Evolutionary conservation across 768 basidiomycete genomes (phyloP).

Genomic region (Coprinellus aureogranulatus): DNA sequence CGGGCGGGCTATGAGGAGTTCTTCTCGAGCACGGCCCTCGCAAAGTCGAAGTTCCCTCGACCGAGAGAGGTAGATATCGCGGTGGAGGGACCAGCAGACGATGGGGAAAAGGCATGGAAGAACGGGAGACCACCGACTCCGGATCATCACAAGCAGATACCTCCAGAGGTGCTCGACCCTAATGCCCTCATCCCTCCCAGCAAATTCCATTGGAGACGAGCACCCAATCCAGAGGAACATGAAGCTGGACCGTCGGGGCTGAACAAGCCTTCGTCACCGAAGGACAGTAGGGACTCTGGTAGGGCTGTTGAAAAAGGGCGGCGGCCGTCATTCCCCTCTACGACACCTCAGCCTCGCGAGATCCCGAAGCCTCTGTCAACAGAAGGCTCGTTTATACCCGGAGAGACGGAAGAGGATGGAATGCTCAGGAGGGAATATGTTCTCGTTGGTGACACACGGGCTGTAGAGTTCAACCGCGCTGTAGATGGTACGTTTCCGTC

Average conservation of each 20-base stretch:
- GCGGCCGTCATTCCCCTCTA: neutral
- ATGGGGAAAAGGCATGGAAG: slow-evolving; percentile 26
- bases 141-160: slow-evolving; percentile 72
- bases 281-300: neutral
- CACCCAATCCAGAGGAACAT: neutral
- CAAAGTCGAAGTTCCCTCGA: slow-evolving; percentile 73
- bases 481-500: slow-evolving; percentile 70
- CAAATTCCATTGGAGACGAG: slow-evolving; percentile 67
- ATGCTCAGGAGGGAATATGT: slow-evolving; percentile 86
- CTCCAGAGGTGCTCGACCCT: slow-evolving; percentile 77
- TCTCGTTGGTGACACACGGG: slow-evolving; percentile 83
- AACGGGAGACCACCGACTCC: slow-evolving; percentile 49
- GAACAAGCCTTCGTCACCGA: neutral
- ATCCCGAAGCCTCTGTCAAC: slow-evolving; percentile 40
- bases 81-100: slow-evolving; percentile 24
- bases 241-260: slow-evolving; percentile 19
- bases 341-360: slow-evolving; percentile 1
- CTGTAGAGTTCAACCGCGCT: slow-evolving; percentile 87
- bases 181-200: slow-evolving; percentile 81
- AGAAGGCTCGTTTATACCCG: slow-evolving; percentile 70
- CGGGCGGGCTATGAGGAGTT: slow-evolving; percentile 90
- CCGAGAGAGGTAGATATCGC: slow-evolving; percentile 34
- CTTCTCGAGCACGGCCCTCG: slow-evolving; percentile 77
- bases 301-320: neutral
- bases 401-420: slow-evolving; percentile 82